Conservation (phyloP, 352 stramenopile species). For the Globisporangium takayamanum region DNA sequence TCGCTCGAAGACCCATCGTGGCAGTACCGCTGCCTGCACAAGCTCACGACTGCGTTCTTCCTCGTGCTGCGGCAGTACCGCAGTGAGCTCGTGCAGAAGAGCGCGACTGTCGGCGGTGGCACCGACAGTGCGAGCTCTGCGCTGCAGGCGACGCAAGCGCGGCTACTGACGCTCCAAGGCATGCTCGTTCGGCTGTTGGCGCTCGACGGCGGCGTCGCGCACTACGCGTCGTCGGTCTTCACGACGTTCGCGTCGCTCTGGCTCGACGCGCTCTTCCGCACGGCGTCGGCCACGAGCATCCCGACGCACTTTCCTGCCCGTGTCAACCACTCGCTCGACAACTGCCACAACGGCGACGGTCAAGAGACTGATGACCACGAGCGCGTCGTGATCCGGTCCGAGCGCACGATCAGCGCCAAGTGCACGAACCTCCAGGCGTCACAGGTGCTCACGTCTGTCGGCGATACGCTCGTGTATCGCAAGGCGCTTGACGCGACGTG, state of each 20-base stretch:
- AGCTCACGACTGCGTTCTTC: constrained; percentile 52
- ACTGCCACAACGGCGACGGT: constrained; percentile 3
- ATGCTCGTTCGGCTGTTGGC: constrained; percentile 44
- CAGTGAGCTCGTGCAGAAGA: constrained; percentile 21
- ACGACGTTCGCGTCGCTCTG: constrained; percentile 63
- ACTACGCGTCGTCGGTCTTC: constrained; percentile 63
- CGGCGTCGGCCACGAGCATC: constrained; percentile 55
- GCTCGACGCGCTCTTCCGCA: constrained; percentile 58
- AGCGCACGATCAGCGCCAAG: constrained; percentile 78
- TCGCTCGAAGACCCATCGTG: constrained; percentile 65
- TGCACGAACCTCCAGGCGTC: constrained; percentile 76
- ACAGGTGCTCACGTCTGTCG: constrained; percentile 59
- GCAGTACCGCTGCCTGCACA: constrained; percentile 68
- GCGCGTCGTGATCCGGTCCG: constrained; percentile 50
- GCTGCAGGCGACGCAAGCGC: constrained; percentile 6
- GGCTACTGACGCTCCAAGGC: constrained; percentile 38
- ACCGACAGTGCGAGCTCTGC: background rate
- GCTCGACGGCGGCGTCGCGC: constrained; percentile 51
- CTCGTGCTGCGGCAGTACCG: constrained; percentile 46
- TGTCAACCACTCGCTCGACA: constrained; percentile 17
- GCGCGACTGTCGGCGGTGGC: background rate
- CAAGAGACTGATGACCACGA: constrained; percentile 13
- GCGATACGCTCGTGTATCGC: constrained; percentile 53
- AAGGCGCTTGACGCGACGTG: constrained; percentile 67
- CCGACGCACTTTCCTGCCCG: constrained; percentile 61